Evolutionary conservation across 805 yeast species (phyloP), one percentile per base, ranked within the genome.

Genomic region (Candida peoriensis): DNA sequence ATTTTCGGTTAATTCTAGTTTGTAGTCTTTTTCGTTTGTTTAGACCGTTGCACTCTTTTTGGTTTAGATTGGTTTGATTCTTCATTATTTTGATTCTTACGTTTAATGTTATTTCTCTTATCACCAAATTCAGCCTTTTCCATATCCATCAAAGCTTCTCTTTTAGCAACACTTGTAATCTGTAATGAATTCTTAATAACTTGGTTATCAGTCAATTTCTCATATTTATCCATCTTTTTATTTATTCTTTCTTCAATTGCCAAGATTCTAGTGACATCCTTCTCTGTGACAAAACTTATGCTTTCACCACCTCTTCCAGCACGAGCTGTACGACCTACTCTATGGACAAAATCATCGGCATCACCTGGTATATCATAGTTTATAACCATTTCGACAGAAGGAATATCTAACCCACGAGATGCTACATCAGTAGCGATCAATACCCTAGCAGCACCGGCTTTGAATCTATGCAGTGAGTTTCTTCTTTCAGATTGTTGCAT

Each of bases 301-400:
- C 95, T 74, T 43, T 78, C 86, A 63, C 98, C 98, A 33, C 66
- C 63, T 48, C 95, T 72, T 2, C 97, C 97, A 3, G 97, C 97
- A 73, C 98, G 83, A 8, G 97, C 98, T 10, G 98, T 90, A 76
- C 98, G 85, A 66, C 98, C 98, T 9, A 90, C 95, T 59, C 98
- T 71, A 62, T 93, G 98, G 35, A 93, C 88, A 51, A 86, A 93
- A 44, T 93, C 96, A 53, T 93, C 96, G 4, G 97, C 85, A 54
- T 93, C 97, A 1, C 93, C 88, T 5, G 98, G 98, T 17, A 93
- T 76, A 53, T 93, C 97, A 53, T 75, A 93, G 56, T 93, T 93
- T 18, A 93, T 63, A 18, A 93, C 97, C 47, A 93, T 66, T 53
- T 81, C 90, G 4, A 93, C 98, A 8, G 77, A 70, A 9, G 97